Evolutionary conservation across 371 early-diverging fungal species (phyloP), one percentile per base, ranked within the genome.

Genomic region (Parasitella parasitica): DNA sequence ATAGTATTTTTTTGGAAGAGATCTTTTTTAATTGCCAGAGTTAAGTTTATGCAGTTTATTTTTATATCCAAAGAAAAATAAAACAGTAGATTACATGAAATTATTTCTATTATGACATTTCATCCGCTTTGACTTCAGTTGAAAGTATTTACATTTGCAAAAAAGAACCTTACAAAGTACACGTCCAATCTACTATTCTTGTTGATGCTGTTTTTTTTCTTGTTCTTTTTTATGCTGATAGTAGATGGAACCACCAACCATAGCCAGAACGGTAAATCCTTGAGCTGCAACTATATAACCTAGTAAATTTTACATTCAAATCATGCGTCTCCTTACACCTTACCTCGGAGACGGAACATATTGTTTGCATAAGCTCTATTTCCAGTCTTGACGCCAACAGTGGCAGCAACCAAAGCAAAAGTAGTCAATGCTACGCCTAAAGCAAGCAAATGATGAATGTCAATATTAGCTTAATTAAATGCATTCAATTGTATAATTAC

Each of bases 281-380:
- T 80, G 81, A 22, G 81, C 77, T 20, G 78, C 81, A 27, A 80
- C 79, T 79, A 61, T 24, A 27, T 53, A 26, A 27, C 13, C 28
- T 35, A 4, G 8, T 30, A 39, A 26, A 28, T 52, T 18, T 53
- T 15, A 37, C n/a, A n/a, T n/a, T 38, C 20, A 15, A 32, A 32
- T 36, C 26, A 35, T 28, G 18, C 43, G 7, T 12, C 6, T 11
- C 24, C 15, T 0, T 20, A 36, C 22, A 24, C 0, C 16, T 54
- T 66, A 80, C 81, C 82, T 73, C 82, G 63, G 24, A 81, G 61
- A 54, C 79, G 74, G 36, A 81, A 76, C 82, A 81, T 81, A 50
- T 73, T 75, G 49, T 81, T 81, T 7, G 82, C 76, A 71, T 78
- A 81, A 2, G 67, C 71, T 52, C 70, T 70, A 49, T 77, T 78